These are phyloP conservation scores for Penicillium macrosclerotiorum DNA, from an alignment of 495 filamentous ascomycete species.

Conservation along the genomic window DNA sequence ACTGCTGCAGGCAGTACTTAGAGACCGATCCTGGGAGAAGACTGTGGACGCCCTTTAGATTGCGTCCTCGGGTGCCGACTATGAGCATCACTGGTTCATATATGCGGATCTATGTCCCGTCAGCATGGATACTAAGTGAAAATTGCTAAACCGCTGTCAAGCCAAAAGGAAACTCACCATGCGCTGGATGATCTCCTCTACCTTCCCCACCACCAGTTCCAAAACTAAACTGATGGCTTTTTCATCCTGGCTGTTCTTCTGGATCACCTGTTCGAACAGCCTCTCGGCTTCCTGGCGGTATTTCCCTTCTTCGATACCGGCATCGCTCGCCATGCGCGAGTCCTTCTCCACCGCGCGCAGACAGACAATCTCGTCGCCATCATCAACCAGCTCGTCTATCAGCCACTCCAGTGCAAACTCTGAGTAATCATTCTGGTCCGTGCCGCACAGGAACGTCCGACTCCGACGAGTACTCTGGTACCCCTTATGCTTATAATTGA, in stretches of 20 bases:
- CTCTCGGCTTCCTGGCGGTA: constrained; percentile 80
- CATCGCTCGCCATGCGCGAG: constrained; percentile 65
- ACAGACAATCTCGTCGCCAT: constrained; percentile 95
- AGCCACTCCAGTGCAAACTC: constrained; percentile 95
- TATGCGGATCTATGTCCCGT: constrained; percentile 69
- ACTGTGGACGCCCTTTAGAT: constrained; percentile 82
- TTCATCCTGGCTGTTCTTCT: constrained; percentile 74
- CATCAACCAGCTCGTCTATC: constrained; percentile 90
- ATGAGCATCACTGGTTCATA: constrained; percentile 95
- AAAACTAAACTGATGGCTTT: constrained; percentile 84
- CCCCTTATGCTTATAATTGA: constrained; percentile 85
- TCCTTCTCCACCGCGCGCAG: constrained; percentile 88
- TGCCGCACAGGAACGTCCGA: constrained; percentile 89
- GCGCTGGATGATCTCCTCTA: constrained; percentile 88
- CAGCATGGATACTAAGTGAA: too few relatives aligned
- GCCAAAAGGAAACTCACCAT: constrained; percentile 70
- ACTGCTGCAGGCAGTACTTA: constrained; percentile 95
- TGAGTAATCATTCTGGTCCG: constrained; percentile 93
- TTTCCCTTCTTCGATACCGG: constrained; percentile 63
- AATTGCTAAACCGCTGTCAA: too few relatives aligned
- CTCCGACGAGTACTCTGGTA: constrained; percentile 82
- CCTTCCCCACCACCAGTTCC: constrained; percentile 88
- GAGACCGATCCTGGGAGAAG: constrained; percentile 91
- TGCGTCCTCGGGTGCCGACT: constrained; percentile 87
- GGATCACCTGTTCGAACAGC: constrained; percentile 73